Conservation (phyloP, 768 basidiomycete species). For the Lyophyllum shimeji region DNA sequence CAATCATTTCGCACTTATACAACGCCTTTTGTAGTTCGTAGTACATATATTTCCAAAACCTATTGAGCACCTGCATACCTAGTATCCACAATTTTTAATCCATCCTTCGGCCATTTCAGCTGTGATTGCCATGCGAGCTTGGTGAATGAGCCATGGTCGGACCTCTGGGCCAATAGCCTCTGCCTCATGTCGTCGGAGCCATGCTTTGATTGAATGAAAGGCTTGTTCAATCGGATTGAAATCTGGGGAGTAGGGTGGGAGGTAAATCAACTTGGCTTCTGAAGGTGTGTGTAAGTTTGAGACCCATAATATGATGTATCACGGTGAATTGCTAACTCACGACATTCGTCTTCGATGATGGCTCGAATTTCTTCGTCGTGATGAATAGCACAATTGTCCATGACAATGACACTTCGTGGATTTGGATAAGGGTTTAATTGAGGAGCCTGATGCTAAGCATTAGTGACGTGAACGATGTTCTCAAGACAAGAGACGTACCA, state of each 20-base stretch:
- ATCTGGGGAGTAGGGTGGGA: slow-evolving; percentile 17
- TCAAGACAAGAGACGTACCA: slow-evolving; percentile 17
- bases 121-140: slow-evolving; percentile 18
- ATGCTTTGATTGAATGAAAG: slow-evolving; percentile 30
- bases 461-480: neutral
- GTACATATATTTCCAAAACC: too few relatives aligned
- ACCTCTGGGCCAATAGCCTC: slow-evolving; percentile 7
- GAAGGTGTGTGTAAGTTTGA: neutral
- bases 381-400: slow-evolving; percentile 42
- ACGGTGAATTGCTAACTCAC: too few relatives aligned
- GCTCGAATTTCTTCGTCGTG: too few relatives aligned
- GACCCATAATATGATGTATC: too few relatives aligned
- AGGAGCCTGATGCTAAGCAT: slow-evolving; percentile 13
- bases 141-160: slow-evolving; percentile 23
- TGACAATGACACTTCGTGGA: slow-evolving; percentile 32
- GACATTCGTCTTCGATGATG: too few relatives aligned
- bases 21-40: too few relatives aligned
- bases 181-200: slow-evolving; percentile 25
- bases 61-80: too few relatives aligned
- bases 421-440: slow-evolving; percentile 33
- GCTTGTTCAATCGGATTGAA: too few relatives aligned
- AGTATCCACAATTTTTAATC: too few relatives aligned
- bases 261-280: slow-evolving; percentile 13
- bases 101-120: slow-evolving; percentile 18
- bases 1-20: too few relatives aligned